Evolutionary conservation across 176 grass and related monocot genomes (phyloP).

Genomic region (Rhynchospora tenuis): DNA sequence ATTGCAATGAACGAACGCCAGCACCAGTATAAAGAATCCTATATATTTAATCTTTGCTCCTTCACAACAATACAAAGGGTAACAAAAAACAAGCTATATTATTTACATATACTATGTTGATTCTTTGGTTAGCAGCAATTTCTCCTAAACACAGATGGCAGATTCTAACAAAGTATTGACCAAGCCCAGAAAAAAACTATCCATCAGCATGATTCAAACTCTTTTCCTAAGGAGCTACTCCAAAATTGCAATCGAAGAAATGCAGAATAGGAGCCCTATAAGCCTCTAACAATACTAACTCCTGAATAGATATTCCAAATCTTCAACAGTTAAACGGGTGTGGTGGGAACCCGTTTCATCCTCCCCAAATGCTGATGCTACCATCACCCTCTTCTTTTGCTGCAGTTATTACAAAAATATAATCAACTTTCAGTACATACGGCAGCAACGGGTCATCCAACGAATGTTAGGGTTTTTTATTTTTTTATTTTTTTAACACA

Average conservation of each 20-base stretch:
- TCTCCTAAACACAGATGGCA: background rate
- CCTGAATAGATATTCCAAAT: constrained; percentile 93
- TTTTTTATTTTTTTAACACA: background rate
- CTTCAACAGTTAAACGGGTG: constrained; percentile 75
- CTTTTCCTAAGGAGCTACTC: background rate
- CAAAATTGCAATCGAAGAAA: constrained; percentile 15
- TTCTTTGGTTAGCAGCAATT: constrained; percentile 21
- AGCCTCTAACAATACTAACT: constrained; percentile 49
- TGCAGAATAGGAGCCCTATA: constrained; percentile 44
- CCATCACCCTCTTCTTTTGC: constrained; percentile 98
- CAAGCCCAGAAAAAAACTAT: background rate
- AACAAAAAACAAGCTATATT: constrained; percentile 14
- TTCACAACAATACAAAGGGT: constrained; percentile 4
- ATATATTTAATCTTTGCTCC: constrained; percentile 5
- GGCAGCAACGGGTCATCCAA: background rate
- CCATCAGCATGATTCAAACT: constrained; percentile 17
- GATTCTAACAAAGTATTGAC: background rate
- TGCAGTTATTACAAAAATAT: constrained; percentile 26
- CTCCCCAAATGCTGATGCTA: constrained; percentile 91
- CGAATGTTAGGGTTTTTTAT: no score
- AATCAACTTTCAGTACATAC: background rate
- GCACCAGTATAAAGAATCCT: background rate
- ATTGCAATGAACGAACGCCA: background rate
- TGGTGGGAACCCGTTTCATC: constrained; percentile 73
- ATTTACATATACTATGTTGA: constrained; percentile 17